Evolutionary conservation across 2,329 filamentous ascomycete species (phyloP).

Genomic region (Ophiostoma triangulosporum): DNA sequence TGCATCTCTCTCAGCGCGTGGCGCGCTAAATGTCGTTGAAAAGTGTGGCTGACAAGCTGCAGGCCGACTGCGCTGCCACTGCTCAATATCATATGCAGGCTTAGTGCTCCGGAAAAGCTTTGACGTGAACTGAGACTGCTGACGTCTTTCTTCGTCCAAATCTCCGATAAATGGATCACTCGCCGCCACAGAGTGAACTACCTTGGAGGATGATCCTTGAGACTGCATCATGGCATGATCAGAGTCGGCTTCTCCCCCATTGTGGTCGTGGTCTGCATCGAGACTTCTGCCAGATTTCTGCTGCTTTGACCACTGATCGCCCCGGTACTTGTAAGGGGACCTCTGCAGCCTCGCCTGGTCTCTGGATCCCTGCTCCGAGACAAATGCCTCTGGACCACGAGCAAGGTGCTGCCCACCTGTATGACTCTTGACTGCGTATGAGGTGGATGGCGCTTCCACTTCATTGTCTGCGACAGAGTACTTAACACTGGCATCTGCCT

Average conservation of each 20-base stretch:
- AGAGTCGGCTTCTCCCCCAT: not conserved
- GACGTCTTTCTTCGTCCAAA: not conserved
- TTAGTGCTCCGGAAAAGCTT: slow-evolving; percentile 5
- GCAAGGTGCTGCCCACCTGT: not conserved
- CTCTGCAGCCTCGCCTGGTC: not conserved
- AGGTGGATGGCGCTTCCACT: not conserved
- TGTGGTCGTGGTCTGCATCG: not conserved
- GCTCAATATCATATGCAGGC: not conserved
- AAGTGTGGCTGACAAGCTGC: not conserved
- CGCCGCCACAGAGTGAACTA: not conserved
- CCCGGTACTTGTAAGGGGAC: not conserved
- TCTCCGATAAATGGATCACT: slow-evolving; percentile 8
- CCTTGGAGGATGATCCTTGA: not conserved
- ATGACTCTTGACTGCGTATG: not conserved
- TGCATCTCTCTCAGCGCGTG: not conserved
- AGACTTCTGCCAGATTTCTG: not conserved
- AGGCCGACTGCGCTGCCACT: not conserved
- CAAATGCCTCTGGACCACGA: not conserved
- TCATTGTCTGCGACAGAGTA: too few relatives aligned
- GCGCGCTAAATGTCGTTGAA: not conserved
- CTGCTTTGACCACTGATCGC: not conserved
- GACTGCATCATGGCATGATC: not conserved
- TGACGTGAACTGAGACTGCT: slow-evolving; percentile 7
- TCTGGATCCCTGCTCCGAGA: not conserved
- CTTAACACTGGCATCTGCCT: not conserved